Conservation (phyloP, 768 basidiomycete species). For the Russula virescens region DNA sequence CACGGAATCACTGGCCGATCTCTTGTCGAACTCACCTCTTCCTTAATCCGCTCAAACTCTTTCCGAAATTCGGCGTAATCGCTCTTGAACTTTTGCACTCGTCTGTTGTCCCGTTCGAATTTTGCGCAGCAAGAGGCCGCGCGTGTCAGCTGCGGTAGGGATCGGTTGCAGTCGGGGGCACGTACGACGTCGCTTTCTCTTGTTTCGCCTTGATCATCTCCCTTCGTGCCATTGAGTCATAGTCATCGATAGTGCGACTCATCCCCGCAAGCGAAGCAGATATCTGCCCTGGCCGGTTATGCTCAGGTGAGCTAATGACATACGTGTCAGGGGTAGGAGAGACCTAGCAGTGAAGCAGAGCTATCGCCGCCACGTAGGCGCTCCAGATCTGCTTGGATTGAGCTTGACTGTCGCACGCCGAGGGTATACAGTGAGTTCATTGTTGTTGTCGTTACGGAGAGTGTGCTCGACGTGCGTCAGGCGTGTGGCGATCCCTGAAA, state of each 20-base stretch:
- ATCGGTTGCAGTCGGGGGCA: conserved; percentile 4
- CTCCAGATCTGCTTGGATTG: conserved; percentile 82
- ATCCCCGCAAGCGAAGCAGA: conserved; percentile 95
- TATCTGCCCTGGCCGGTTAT: conserved; percentile 73
- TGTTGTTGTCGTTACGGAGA: conserved; percentile 10
- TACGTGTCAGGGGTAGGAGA: conserved; percentile 28
- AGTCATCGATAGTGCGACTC: conserved; percentile 93
- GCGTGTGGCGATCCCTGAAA: background rate
- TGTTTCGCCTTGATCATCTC: conserved; percentile 96
- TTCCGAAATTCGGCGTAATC: conserved; percentile 79
- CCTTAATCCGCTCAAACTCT: conserved; percentile 78
- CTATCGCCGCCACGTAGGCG: conserved; percentile 74
- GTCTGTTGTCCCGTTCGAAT: conserved; percentile 43
- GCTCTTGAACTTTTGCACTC: conserved; percentile 84
- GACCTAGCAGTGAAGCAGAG: conserved; percentile 80
- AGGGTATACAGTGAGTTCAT: conserved; percentile 97
- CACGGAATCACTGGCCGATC: too few relatives aligned
- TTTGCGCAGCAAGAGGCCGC: too few relatives aligned
- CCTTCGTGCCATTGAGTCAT: conserved; percentile 92
- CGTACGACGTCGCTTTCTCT: conserved; percentile 90
- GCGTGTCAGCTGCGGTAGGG: background rate
- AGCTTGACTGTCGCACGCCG: conserved; percentile 86
- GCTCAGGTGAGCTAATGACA: conserved; percentile 25
- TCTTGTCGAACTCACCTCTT: conserved; percentile 36
- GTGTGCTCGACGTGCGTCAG: too few relatives aligned